Evolutionary conservation across 225 moss, liverwort and hornwort species (phyloP).

Genomic region (Climacium dendroides): DNA sequence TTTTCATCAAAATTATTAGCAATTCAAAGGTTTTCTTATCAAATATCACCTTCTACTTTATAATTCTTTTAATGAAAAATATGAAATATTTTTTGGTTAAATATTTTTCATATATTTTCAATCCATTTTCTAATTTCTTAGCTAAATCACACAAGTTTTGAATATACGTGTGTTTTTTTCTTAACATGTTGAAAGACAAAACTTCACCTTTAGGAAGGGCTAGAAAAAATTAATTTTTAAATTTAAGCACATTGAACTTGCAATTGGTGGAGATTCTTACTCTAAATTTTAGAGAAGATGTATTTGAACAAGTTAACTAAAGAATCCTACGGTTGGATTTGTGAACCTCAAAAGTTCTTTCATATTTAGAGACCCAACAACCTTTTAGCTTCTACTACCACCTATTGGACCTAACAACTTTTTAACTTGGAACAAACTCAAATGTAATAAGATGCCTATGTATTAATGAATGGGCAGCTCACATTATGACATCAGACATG

Average conservation of each 20-base stretch:
- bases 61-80: not conserved
- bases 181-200: not conserved
- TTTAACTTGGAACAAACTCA: no score
- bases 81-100: no score
- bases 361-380: no score
- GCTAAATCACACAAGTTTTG: not conserved
- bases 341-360: no score
- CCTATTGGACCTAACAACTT: no score
- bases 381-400: no score
- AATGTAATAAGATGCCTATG: no score
- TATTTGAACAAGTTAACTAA: not conserved
- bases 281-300: not conserved
- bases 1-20: not conserved
- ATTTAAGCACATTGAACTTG: not conserved
- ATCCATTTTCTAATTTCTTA: not conserved
- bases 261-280: fast-evolving
- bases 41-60: not conserved
- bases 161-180: fast-evolving
- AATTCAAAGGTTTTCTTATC: not conserved
- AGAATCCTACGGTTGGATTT: not conserved
- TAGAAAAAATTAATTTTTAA: not conserved
- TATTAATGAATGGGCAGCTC: no score
- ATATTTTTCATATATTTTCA: not conserved
- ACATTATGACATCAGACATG: no score
- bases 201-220: not conserved